Evolutionary conservation across 2,329 filamentous ascomycete genomes (phyloP).

Genomic region (Penicillium frequentans): DNA sequence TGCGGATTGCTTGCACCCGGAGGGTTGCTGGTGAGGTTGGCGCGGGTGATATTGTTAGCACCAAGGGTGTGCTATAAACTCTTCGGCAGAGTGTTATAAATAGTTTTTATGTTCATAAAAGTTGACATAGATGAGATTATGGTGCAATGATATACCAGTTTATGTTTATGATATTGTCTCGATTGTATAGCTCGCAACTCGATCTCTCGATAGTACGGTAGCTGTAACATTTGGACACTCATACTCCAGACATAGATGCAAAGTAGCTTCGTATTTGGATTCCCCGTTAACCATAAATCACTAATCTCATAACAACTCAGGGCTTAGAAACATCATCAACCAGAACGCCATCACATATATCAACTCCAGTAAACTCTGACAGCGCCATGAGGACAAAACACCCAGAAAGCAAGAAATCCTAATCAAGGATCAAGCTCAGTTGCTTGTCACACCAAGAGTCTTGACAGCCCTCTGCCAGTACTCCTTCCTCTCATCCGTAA

Average conservation of each 20-base stretch:
- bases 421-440: background rate
- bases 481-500: constrained; percentile 46
- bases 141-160: constrained; percentile 6
- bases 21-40: constrained; percentile 74
- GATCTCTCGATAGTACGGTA: too few species aligned
- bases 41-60: constrained; percentile 92
- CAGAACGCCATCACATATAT: constrained; percentile 4
- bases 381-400: background rate
- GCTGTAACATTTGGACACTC: too few species aligned
- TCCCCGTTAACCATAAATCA: background rate
- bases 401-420: too few species aligned
- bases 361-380: constrained; percentile 1
- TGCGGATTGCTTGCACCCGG: constrained; percentile 72
- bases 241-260: too few species aligned
- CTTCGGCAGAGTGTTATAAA: background rate
- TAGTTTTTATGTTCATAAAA: background rate
- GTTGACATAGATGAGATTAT: constrained; percentile 3
- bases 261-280: background rate
- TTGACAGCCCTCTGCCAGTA: constrained; percentile 53
- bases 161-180: background rate
- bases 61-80: constrained; percentile 78
- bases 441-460: constrained; percentile 33
- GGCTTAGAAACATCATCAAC: background rate
- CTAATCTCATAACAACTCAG: background rate
- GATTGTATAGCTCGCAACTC: too few species aligned